Base-by-base conservation (phyloP, 768 basidiomycete genomes). In the Tricholomella constricta region DNA sequence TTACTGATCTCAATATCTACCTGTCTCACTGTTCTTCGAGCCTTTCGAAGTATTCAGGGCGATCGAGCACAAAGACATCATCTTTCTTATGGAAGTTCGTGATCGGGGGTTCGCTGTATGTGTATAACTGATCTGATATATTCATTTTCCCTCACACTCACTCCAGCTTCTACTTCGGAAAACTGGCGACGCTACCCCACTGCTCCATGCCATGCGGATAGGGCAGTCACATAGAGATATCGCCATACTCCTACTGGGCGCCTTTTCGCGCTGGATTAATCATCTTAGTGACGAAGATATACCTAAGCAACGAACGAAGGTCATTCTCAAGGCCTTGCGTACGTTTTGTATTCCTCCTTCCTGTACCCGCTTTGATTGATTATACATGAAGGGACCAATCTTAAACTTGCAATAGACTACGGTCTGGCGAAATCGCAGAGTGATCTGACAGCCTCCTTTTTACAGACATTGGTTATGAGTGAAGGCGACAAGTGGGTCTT, bases 401-500 rank as follows among this genome's bases (percentile, higher is more conserved):
- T 98, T 49, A 95, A 96, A 67, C 80, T 94, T 40, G 95, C 94
- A 2, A 97, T 98, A 46, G 91, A 94, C 64, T 87, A 87, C 60
- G 92, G 92, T 17, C 78, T 96, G 36, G 81, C 88, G 56, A 85
- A 83, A 62, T 84, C 86, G 0, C 88, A 92, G 65, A 88, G 83
- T 55, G 87, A 91, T 62, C 78, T 98, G 40, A 89, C 91, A 45
- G 90, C 95, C 4, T 94, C 91, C 0, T 98, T 95, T 70, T 75
- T 98, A 62, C 95, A 98, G 72, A 93, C 93, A 14, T 74, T 98
- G 31, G 84, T 98, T 60, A 98, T 98, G 95, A 93, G 90, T 51
- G 94, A 97, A 75, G 95, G 95, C 14, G 91, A 95, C 60, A 80
- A 83, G 56, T 97, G 92, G 91, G 81, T 98, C n/a, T 75, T 75